These are phyloP conservation scores for Naganishia vaughanmartiniae DNA, from an alignment of 768 basidiomycete genomes.

Conservation along the genomic window DNA sequence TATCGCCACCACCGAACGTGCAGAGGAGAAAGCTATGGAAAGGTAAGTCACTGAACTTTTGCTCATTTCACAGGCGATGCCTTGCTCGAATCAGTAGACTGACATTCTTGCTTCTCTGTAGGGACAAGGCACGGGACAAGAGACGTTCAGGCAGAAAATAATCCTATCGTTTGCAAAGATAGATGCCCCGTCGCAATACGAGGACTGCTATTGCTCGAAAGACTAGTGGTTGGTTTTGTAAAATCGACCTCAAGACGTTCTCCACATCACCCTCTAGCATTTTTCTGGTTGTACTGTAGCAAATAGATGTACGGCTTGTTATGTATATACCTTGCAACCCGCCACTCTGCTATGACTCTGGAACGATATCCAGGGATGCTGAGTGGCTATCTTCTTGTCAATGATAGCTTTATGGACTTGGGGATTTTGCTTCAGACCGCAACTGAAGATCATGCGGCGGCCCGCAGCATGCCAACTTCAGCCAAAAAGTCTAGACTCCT, in stretches of 20 bases:
- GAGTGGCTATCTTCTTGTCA: neutral
- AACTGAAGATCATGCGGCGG: neutral
- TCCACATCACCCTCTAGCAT: neutral
- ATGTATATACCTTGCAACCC: neutral
- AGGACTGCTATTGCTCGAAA: neutral
- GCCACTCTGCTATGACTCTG: neutral
- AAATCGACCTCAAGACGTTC: neutral
- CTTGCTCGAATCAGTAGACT: neutral
- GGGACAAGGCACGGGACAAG: slow-evolving; percentile 29
- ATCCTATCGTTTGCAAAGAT: neutral
- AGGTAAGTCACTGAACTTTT: slow-evolving; percentile 50
- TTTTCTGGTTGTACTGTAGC: slow-evolving; percentile 18
- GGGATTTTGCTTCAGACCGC: neutral
- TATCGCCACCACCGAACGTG: slow-evolving; percentile 71
- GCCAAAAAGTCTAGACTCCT: too few species aligned
- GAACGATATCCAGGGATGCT: neutral
- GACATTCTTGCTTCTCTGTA: neutral
- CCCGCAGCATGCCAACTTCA: neutral
- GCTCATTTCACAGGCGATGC: neutral
- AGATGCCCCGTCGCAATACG: neutral
- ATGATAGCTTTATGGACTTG: neutral
- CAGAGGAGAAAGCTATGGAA: slow-evolving; percentile 90
- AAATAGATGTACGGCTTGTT: slow-evolving; percentile 1
- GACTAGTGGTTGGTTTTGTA: neutral
- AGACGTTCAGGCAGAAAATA: slow-evolving; percentile 29